Evolutionary conservation across 2,329 filamentous ascomycete species (phyloP).

Genomic region (Trichoderma hamatum): DNA sequence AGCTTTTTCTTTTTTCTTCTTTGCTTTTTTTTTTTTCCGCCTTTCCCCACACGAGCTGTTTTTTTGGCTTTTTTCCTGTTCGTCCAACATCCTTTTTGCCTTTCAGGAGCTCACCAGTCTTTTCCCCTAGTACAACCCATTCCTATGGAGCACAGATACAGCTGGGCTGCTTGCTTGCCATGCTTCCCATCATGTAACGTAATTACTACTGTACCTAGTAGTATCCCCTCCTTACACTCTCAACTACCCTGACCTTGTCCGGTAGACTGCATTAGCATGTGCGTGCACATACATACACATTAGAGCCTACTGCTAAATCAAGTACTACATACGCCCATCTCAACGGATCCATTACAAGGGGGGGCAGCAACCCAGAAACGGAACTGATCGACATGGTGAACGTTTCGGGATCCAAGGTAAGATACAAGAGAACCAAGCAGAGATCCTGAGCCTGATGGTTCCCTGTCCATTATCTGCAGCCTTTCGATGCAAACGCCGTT

Average conservation of each 20-base stretch:
- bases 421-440: neutral
- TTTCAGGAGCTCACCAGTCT: slow-evolving; percentile 3
- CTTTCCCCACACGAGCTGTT: neutral
- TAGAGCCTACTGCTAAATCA: neutral
- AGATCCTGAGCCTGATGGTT: no score
- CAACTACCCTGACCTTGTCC: neutral
- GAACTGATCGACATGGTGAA: neutral
- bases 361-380: neutral
- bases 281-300: neutral
- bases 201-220: no score
- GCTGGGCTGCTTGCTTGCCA: neutral
- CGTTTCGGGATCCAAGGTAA: neutral
- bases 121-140: neutral
- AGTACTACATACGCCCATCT: neutral
- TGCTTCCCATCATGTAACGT: no score
- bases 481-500: neutral
- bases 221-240: no score
- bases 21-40: neutral
- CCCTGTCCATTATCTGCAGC: neutral
- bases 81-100: neutral
- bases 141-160: neutral
- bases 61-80: neutral
- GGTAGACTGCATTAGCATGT: neutral
- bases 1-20: neutral
- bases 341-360: neutral